A percentile compares a stretch with the other conserved stretches of the same genome.
Evolutionary conservation across 1,139 yeast genomes (phyloP).

Genomic region (Debaryomycetaceae sp.): DNA sequence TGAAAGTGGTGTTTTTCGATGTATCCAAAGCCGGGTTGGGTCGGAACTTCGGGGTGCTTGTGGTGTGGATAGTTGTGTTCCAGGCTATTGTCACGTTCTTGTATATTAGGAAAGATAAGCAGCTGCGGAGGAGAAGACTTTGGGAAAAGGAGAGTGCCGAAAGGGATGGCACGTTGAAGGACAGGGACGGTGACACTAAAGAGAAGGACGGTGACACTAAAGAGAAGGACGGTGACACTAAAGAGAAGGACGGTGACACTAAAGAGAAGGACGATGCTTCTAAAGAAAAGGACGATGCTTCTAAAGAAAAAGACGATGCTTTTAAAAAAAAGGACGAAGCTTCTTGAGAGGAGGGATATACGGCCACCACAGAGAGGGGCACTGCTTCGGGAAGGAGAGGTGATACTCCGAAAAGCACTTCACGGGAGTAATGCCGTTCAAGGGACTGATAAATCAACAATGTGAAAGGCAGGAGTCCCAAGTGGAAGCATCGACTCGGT

Average conservation of each 20-base stretch:
- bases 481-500: too few species aligned
- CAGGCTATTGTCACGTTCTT: background rate
- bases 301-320: background rate
- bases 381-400: too few species aligned
- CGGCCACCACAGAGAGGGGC: too few species aligned
- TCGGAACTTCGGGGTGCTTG: slow-evolving; percentile 43
- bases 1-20: slow-evolving; percentile 46
- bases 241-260: background rate
- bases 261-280: background rate
- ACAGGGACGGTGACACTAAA: background rate
- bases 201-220: background rate
- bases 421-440: too few species aligned
- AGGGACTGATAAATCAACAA: too few species aligned
- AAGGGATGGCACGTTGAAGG: background rate
- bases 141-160: background rate
- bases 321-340: too few species aligned
- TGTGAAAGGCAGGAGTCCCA: too few species aligned
- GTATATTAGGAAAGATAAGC: background rate
- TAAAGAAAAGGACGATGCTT: background rate
- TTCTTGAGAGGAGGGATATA: too few species aligned
- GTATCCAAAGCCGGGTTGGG: slow-evolving; percentile 49
- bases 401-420: too few species aligned
- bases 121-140: background rate
- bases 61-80: slow-evolving; percentile 48
- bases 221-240: background rate